Conservation (phyloP, 176 grass and related monocot species). For the Ensete ventricosum region DNA sequence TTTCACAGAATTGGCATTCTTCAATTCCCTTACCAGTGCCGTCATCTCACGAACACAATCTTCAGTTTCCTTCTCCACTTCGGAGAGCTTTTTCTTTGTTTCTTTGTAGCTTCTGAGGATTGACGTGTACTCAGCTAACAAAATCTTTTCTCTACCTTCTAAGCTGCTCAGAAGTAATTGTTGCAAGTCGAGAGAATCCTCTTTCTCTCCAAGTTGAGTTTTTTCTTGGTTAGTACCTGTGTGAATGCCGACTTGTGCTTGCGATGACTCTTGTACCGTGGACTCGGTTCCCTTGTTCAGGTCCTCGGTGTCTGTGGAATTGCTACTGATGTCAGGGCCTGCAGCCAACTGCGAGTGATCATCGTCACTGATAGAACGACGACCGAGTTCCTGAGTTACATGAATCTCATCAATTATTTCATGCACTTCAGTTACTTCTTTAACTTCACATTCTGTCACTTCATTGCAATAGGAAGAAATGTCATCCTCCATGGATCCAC, state of each 20-base stretch:
- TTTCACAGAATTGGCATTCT: slow-evolving; percentile 44
- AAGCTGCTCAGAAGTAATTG: slow-evolving; percentile 34
- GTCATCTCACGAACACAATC: slow-evolving; percentile 42
- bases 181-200: slow-evolving; percentile 14
- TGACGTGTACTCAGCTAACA: slow-evolving; percentile 41
- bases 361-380: background rate
- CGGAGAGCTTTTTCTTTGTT: slow-evolving; percentile 42
- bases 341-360: background rate
- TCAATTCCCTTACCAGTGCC: slow-evolving; percentile 40
- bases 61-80: slow-evolving; percentile 57
- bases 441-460: background rate
- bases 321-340: background rate
- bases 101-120: slow-evolving; percentile 59
- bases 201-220: slow-evolving; percentile 12
- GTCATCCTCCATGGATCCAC: background rate
- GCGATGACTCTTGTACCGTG: background rate
- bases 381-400: background rate
- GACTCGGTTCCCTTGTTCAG: background rate
- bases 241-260: slow-evolving; percentile 6
- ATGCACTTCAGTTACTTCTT: slow-evolving; percentile 7
- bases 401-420: background rate
- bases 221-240: background rate
- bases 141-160: slow-evolving; percentile 52
- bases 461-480: background rate
- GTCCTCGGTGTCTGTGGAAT: slow-evolving; percentile 19